A percentile compares a stretch with the other conserved stretches of the same genome.
Evolutionary conservation across 2,329 filamentous ascomycete genomes (phyloP).

Genomic region (Xylariaceae sp.): DNA sequence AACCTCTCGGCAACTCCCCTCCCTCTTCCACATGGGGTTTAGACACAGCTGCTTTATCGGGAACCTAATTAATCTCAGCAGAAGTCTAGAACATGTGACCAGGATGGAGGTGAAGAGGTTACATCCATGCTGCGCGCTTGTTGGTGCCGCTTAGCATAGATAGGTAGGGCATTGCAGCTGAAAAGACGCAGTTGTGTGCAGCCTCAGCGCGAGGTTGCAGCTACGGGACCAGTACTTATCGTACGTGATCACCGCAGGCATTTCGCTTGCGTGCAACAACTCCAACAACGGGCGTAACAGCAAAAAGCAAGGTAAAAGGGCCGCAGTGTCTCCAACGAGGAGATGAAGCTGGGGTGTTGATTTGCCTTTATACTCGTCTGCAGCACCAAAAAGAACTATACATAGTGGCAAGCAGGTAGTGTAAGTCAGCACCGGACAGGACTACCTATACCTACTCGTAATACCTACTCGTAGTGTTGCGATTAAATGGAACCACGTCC

Average conservation of each 20-base stretch:
- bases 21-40: background rate
- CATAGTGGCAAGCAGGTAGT: background rate
- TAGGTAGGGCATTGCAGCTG: slow-evolving; percentile 6
- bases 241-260: too few species aligned
- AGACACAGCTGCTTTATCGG: background rate
- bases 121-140: background rate
- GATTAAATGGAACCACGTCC: background rate
- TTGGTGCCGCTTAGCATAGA: background rate
- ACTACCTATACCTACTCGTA: background rate
- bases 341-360: too few species aligned
- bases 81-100: background rate
- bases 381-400: too few species aligned
- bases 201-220: slow-evolving; percentile 19
- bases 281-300: too few species aligned
- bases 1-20: background rate
- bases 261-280: too few species aligned
- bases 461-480: background rate
- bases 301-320: too few species aligned
- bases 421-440: background rate
- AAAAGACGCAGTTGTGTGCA: background rate
- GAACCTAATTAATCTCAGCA: background rate
- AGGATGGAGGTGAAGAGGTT: background rate
- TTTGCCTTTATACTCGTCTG: too few species aligned
- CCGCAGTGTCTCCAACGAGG: too few species aligned
- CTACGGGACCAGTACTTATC: background rate